Percentiles rank a stretch among this genome's conserved stretches.
Conservation (phyloP, 331 rosid genomes). For the Acacia concinna region DNA sequence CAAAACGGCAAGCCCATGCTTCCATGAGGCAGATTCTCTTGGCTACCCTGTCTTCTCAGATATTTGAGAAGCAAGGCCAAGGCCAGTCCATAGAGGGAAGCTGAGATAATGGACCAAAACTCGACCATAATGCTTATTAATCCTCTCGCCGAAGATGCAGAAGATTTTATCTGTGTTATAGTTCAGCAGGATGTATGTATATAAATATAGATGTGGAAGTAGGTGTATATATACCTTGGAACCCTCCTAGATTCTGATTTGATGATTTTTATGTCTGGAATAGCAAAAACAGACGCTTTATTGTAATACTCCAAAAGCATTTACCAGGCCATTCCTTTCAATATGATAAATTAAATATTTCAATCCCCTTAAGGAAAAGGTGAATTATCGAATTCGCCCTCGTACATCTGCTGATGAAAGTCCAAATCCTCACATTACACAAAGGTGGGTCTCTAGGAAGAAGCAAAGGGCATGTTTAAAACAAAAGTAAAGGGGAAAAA, state of each 20-base stretch:
- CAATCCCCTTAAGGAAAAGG: background rate
- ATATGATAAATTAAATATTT: background rate
- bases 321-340: background rate
- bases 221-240: background rate
- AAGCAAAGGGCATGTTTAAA: background rate
- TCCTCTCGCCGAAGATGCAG: slow-evolving; percentile 14
- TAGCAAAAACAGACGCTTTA: background rate
- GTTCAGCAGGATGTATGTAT: slow-evolving; percentile 4
- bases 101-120: slow-evolving; percentile 29
- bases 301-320: background rate
- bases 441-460: background rate
- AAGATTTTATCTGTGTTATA: background rate
- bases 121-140: slow-evolving; percentile 37
- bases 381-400: background rate
- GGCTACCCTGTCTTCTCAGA: slow-evolving; percentile 18
- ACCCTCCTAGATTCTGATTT: background rate
- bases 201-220: background rate
- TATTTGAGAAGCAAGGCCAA: slow-evolving; percentile 44
- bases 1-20: slow-evolving; percentile 68
- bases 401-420: background rate
- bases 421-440: background rate
- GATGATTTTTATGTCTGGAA: background rate
- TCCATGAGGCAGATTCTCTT: slow-evolving; percentile 51
- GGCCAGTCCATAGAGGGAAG: slow-evolving; percentile 31
- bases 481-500: background rate